Evolutionary conservation across 2,329 filamentous ascomycete genomes (phyloP).

Genomic region (Gaeumannomyces tritici): DNA sequence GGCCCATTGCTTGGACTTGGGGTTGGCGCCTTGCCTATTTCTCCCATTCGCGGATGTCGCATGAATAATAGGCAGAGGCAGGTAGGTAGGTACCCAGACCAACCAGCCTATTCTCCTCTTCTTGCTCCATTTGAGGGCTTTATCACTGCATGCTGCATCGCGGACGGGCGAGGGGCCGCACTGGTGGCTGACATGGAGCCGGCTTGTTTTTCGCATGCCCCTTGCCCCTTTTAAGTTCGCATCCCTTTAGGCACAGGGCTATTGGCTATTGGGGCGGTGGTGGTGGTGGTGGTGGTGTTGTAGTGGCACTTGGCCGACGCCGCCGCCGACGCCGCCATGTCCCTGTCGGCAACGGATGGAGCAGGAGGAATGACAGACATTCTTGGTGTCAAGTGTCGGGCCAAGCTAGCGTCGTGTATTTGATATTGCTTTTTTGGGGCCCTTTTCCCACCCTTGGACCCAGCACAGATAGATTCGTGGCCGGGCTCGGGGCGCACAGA

Average conservation of each 20-base stretch:
- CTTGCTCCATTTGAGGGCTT: too few relatives aligned
- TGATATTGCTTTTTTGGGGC: background rate
- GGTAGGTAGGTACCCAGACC: too few relatives aligned
- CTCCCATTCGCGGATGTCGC: too few relatives aligned
- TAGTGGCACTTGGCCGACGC: background rate
- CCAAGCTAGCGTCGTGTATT: background rate
- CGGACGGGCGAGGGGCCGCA: too few relatives aligned
- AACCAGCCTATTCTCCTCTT: too few relatives aligned
- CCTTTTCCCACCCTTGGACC: background rate
- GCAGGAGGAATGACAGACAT: background rate
- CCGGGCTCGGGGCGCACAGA: background rate
- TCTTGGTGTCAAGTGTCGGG: background rate
- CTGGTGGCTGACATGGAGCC: background rate
- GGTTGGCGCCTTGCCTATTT: background rate
- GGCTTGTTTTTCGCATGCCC: background rate
- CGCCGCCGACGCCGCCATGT: background rate
- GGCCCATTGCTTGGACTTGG: too few relatives aligned
- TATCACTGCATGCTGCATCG: too few relatives aligned
- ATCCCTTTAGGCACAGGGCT: background rate
- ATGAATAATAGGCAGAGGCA: too few relatives aligned
- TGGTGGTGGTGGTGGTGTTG: too few relatives aligned
- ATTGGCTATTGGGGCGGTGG: too few relatives aligned
- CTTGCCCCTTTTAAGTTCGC: background rate
- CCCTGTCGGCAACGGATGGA: background rate
- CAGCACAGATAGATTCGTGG: background rate